phyloP scores from a whole-genome alignment of 352 stramenopile species.

The Pythium apleroticum region DNA sequence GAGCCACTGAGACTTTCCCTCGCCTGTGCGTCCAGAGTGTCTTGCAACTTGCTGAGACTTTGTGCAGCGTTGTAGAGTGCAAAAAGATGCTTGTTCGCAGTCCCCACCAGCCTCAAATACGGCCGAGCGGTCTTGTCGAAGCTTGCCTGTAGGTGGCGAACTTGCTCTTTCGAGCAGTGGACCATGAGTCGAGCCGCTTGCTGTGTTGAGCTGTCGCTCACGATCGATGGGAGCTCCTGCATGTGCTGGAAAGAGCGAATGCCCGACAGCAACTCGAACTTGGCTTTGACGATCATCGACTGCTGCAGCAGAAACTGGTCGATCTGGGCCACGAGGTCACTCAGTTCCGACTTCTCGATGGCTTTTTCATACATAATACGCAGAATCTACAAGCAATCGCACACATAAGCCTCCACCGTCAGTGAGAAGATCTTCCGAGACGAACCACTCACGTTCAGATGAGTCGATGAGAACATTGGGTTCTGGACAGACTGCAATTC shows the following conservation, averaged over 20 bases:
- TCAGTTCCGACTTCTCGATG: constrained; percentile 17
- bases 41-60: constrained; percentile 16
- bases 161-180: constrained; percentile 26
- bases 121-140: constrained; percentile 21
- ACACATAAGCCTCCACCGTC: background rate
- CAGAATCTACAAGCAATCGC: constrained; percentile 29
- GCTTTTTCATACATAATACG: constrained; percentile 31
- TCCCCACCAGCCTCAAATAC: constrained; percentile 25
- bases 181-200: constrained; percentile 20
- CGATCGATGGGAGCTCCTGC: constrained; percentile 13
- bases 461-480: constrained; percentile 31
- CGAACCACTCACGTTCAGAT: constrained; percentile 26
- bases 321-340: constrained; percentile 16
- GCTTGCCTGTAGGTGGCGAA: constrained; percentile 14
- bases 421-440: too few species aligned
- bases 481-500: constrained; percentile 6
- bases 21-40: background rate
- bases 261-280: constrained; percentile 30
- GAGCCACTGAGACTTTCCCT: background rate
- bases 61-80: constrained; percentile 34
- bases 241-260: constrained; percentile 17
- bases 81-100: constrained; percentile 34
- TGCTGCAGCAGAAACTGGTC: constrained; percentile 37
- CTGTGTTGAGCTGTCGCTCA: background rate
- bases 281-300: constrained; percentile 33